A percentile compares a stretch with the other conserved stretches of the same genome.
These are phyloP conservation scores for Isabelozyma rhagii DNA, from an alignment of 805 yeast species.

Conservation along the genomic window DNA sequence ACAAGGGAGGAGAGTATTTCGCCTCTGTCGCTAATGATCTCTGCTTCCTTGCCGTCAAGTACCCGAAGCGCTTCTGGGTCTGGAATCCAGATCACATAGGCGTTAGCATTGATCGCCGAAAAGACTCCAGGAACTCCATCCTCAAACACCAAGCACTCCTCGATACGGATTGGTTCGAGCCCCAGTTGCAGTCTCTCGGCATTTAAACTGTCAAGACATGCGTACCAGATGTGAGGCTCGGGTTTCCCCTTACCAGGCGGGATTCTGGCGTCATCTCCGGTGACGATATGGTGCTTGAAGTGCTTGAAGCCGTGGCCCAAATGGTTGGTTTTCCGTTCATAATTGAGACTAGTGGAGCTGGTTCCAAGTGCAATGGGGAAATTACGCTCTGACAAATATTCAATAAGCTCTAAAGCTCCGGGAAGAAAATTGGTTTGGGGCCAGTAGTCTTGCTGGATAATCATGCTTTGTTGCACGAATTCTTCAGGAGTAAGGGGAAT, in stretches of 20 bases:
- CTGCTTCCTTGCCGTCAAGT: conserved; percentile 48
- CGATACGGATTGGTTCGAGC: conserved; percentile 52
- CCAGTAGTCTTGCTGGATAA: conserved; percentile 63
- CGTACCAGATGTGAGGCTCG: conserved; percentile 85
- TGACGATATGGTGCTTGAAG: conserved; percentile 65
- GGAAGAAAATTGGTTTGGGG: conserved; percentile 64
- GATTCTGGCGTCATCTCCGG: conserved; percentile 86
- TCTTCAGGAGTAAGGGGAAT: conserved; percentile 67
- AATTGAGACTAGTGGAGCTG: conserved; percentile 65
- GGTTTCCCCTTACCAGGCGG: conserved; percentile 92
- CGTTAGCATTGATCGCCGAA: conserved; percentile 81
- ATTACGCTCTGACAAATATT: conserved; percentile 44
- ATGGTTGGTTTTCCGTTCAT: conserved; percentile 68
- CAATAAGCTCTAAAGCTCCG: conserved; percentile 74
- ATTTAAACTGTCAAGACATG: conserved; percentile 73
- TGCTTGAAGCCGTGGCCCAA: conserved; percentile 57
- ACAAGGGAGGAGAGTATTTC: conserved; percentile 50
- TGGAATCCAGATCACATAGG: conserved; percentile 92
- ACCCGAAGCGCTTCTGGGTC: conserved; percentile 66
- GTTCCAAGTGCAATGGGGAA: conserved; percentile 92
- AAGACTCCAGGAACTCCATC: conserved; percentile 92
- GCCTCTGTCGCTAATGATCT: conserved; percentile 55
- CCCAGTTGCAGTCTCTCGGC: conserved; percentile 41
- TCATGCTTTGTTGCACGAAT: conserved; percentile 48
- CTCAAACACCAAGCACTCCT: conserved; percentile 87